Evolutionary conservation across 768 basidiomycete genomes (phyloP), one percentile per base, ranked within the genome.

Genomic region (Tylopilus sp.): DNA sequence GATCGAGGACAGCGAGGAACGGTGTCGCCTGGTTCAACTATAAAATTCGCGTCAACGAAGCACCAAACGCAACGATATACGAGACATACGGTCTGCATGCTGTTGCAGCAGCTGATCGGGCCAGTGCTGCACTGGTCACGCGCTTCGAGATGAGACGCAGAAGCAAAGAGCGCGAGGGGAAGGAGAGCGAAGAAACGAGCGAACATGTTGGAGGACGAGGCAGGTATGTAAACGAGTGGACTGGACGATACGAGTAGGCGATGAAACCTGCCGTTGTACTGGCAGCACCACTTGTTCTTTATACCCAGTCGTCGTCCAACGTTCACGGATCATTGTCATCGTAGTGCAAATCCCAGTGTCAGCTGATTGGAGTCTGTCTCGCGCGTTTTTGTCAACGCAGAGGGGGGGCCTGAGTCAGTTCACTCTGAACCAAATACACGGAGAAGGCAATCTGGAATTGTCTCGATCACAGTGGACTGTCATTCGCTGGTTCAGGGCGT

Each of bases 101-200:
- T 50, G 42, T 50, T 34, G 50, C 64, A 61, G 45, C 64, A 63
- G 9, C 22, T 36, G 37, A 56, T 37, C 2, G 34, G 0, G 1
- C 63, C 58, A 22, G 50, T 55, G 42, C 42, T 45, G 45, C 58
- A 64, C 45, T 58, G 54, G 42, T 19, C 25, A 21, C 56, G 49
- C 19, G 47, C 54, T n/a, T 42, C 14, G 12, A 54, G 54, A 28
- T 34, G 48, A 4, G 47, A 44, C 21, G 60, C 62, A 34, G 56
- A 51, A 14, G 45, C 52, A 28, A 63, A 45, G 45, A 56, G 29
- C 17, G 47, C 58, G 16, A 63, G 26, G 24, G 58, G 53, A n/a
- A 55, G 48, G 42, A 60, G 24, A 19, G 60, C 45, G 42, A 63
- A 36, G 48, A 59, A 11, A 22, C 59, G 58, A 60, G 63, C 42